Conservation (phyloP, 2,329 filamentous ascomycete genomes). For the Ramularia collo-cygni region DNA sequence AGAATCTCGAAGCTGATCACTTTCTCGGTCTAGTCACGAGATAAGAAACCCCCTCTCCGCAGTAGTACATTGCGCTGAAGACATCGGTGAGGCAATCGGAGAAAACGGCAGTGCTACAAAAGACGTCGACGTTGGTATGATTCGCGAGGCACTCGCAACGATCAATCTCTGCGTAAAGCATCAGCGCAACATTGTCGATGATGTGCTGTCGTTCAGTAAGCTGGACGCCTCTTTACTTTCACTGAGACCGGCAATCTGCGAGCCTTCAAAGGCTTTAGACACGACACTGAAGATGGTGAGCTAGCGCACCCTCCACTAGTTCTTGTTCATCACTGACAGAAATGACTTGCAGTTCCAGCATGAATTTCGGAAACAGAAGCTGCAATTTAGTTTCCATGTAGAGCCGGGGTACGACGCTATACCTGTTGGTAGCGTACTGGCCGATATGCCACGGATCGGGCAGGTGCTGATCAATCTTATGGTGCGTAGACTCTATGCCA, state of each 20-base stretch:
- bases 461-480: slow-evolving; percentile 30
- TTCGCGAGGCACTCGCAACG: slow-evolving; percentile 26
- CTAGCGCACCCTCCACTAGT: too few species aligned
- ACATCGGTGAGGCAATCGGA: slow-evolving; percentile 29
- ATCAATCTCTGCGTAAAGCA: slow-evolving; percentile 40
- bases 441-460: slow-evolving; percentile 25
- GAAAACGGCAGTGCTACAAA: slow-evolving; percentile 9
- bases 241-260: slow-evolving; percentile 21
- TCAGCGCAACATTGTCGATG: slow-evolving; percentile 36
- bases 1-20: slow-evolving; percentile 3
- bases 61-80: slow-evolving; percentile 39
- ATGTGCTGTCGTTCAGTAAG: slow-evolving; percentile 33
- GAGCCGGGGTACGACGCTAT: slow-evolving; percentile 23
- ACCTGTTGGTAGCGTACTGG: slow-evolving; percentile 20
- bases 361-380: slow-evolving; percentile 26
- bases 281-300: slow-evolving; percentile 25
- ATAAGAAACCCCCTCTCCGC: slow-evolving; percentile 31
- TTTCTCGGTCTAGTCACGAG: slow-evolving; percentile 34
- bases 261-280: slow-evolving; percentile 23
- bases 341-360: slow-evolving; percentile 22
- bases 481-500: too few species aligned
- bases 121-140: slow-evolving; percentile 16
- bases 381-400: slow-evolving; percentile 24
- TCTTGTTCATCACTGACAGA: too few species aligned
- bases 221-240: slow-evolving; percentile 29